Evolutionary conservation across 2,329 filamentous ascomycete genomes (phyloP).

Genomic region (Colletotrichum sp.): DNA sequence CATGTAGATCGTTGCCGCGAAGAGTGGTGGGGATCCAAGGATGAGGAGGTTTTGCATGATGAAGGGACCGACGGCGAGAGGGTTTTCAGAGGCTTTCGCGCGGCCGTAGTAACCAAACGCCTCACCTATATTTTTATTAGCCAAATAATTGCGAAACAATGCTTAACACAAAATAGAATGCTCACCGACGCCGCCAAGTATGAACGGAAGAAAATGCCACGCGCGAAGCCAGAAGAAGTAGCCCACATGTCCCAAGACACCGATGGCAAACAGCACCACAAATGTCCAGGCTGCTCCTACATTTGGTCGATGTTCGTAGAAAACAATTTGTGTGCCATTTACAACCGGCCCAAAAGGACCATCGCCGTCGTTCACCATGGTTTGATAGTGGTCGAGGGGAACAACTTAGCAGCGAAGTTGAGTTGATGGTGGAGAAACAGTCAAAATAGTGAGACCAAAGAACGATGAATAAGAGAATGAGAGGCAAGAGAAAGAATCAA

Average conservation of each 20-base stretch:
- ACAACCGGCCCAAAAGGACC: constrained; percentile 15
- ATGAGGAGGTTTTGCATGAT: constrained; percentile 41
- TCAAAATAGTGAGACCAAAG: background rate
- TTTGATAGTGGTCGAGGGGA: background rate
- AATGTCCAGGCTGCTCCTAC: constrained; percentile 7
- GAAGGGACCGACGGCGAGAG: constrained; percentile 26
- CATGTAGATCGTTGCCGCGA: constrained; percentile 47
- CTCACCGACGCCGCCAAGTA: constrained; percentile 2
- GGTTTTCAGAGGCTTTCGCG: background rate
- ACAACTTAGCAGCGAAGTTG: background rate
- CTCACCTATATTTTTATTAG: background rate
- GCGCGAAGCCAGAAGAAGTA: constrained; percentile 3
- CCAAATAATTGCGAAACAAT: background rate
- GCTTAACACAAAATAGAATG: background rate
- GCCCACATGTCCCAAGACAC: background rate
- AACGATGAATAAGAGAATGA: rapidly evolving
- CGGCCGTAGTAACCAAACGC: constrained; percentile 19
- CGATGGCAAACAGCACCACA: constrained; percentile 7
- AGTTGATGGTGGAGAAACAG: rapidly evolving
- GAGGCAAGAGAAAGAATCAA: background rate
- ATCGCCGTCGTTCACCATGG: constrained; percentile 2
- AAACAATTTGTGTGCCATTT: constrained; percentile 9
- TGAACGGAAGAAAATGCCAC: constrained; percentile 1
- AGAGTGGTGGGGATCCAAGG: constrained; percentile 41
- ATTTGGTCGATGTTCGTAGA: constrained; percentile 8